Percentiles rank a stretch among this genome's conserved stretches.
phyloP scores from a whole-genome alignment of 176 grass and related monocot genomes.

The Cenchrus purpureus region DNA sequence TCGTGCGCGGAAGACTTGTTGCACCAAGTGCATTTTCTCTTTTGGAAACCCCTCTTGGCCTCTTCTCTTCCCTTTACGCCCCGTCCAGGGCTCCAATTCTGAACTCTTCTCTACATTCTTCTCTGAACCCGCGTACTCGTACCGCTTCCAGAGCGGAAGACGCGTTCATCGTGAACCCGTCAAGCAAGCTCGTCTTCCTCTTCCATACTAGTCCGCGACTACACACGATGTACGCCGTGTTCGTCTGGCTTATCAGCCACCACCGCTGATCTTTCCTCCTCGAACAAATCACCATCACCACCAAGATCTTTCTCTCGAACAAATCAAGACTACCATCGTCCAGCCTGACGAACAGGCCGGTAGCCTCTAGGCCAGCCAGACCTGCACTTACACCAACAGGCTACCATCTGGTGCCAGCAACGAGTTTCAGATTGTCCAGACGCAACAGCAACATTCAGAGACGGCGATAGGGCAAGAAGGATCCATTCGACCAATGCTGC shows the following conservation, averaged over 20 bases:
- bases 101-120: background rate
- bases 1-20: background rate
- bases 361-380: background rate
- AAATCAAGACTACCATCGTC: too few relatives aligned
- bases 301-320: too few relatives aligned
- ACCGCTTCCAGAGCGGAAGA: background rate
- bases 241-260: too few relatives aligned
- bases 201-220: too few relatives aligned
- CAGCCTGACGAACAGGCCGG: too few relatives aligned
- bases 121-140: background rate
- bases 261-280: too few relatives aligned
- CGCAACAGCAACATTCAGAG: background rate
- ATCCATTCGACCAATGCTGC: background rate
- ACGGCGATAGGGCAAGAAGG: background rate
- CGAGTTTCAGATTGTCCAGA: background rate
- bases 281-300: too few relatives aligned
- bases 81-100: background rate
- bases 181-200: constrained; percentile 21
- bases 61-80: background rate
- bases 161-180: constrained; percentile 36
- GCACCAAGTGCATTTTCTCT: background rate
- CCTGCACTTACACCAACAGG: background rate
- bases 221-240: background rate
- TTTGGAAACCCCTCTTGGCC: background rate
- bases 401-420: background rate